phyloP scores from a whole-genome alignment of 1,284 basidiomycete genomes.

The Ustilago shanxiensis region DNA sequence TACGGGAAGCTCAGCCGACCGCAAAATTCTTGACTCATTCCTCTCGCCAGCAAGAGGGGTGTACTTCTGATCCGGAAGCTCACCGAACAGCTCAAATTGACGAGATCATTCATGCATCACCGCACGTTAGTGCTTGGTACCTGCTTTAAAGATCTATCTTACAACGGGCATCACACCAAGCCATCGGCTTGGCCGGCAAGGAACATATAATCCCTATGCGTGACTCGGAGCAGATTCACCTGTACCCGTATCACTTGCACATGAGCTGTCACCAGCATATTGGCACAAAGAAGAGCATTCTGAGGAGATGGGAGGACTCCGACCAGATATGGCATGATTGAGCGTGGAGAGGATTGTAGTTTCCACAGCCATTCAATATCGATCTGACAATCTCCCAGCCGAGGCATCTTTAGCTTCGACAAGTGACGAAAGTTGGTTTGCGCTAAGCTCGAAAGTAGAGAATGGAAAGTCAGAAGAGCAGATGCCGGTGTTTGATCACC shows the following conservation, averaged over 20 bases:
- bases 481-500: background rate
- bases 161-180: background rate
- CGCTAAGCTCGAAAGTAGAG: background rate
- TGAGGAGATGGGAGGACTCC: conserved; percentile 21
- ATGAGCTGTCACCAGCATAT: background rate
- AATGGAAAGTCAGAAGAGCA: background rate
- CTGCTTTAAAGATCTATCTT: conserved; percentile 30
- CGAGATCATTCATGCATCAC: conserved; percentile 7
- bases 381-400: background rate
- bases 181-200: background rate
- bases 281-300: background rate
- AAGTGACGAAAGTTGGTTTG: background rate
- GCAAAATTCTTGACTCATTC: conserved; percentile 1
- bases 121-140: conserved; percentile 14
- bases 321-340: conserved; percentile 28
- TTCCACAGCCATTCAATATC: background rate
- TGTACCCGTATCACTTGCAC: background rate
- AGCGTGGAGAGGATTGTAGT: background rate
- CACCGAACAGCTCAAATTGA: background rate
- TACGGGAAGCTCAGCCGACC: background rate
- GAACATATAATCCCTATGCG: background rate
- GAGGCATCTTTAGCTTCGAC: background rate
- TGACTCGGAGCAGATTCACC: background rate
- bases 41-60: background rate
- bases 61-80: background rate